Evolutionary conservation across 352 stramenopile species (phyloP).

Genomic region (Globisporangium canariense): DNA sequence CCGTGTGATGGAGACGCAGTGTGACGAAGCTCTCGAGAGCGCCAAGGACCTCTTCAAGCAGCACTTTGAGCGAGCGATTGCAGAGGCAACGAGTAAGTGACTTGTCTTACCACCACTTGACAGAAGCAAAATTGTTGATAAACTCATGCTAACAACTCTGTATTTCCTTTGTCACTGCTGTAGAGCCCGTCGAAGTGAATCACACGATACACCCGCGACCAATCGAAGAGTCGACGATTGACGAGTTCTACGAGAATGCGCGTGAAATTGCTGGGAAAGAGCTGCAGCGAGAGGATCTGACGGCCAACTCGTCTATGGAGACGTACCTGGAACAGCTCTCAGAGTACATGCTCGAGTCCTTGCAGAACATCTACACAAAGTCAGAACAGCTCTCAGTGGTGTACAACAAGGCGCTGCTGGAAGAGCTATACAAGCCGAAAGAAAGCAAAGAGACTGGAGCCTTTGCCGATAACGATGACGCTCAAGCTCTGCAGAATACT

Average conservation of each 20-base stretch:
- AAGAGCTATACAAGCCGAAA: conserved; percentile 32
- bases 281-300: conserved; percentile 38
- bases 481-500: conserved; percentile 33
- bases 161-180: no score
- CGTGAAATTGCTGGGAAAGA: conserved; percentile 28
- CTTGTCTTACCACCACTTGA: no score
- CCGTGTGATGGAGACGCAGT: conserved; percentile 72
- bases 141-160: no score
- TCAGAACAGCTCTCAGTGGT: conserved; percentile 34
- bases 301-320: conserved; percentile 34
- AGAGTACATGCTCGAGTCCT: conserved; percentile 38
- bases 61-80: conserved; percentile 26
- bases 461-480: conserved; percentile 24
- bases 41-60: conserved; percentile 47
- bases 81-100: conserved; percentile 34
- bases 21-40: conserved; percentile 50
- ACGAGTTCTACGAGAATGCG: conserved; percentile 33
- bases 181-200: conserved; percentile 34
- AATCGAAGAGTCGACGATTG: conserved; percentile 37
- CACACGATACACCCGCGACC: conserved; percentile 19
- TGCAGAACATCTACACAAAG: conserved; percentile 28
- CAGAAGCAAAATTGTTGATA: no score
- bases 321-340: conserved; percentile 44
- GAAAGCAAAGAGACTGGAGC: conserved; percentile 11
- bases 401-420: conserved; percentile 48